Evolutionary conservation across 805 yeast genomes (phyloP).

Genomic region (Hanseniaspora lachancei): DNA sequence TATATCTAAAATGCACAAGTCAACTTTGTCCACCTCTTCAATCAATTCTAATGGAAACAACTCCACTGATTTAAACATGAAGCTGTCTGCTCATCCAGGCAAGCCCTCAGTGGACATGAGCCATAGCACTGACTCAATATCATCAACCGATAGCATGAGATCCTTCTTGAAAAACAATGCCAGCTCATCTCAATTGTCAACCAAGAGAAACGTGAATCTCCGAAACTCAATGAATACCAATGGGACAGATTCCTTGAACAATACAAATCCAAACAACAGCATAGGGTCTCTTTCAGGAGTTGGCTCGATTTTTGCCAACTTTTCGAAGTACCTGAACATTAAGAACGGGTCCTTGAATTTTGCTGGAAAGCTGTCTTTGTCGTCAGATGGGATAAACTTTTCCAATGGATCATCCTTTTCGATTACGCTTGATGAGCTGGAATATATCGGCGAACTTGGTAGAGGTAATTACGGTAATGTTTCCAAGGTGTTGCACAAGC

Average conservation of each 20-base stretch:
- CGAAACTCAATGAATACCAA: background rate
- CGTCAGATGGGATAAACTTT: conserved; percentile 84
- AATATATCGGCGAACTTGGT: conserved; percentile 77
- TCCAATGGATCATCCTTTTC: conserved; percentile 76
- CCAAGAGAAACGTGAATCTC: background rate
- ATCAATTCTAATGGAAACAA: background rate
- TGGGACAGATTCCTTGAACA: conserved; percentile 13
- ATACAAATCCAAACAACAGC: conserved; percentile 9
- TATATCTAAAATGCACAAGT: conserved; percentile 8
- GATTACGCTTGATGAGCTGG: conserved; percentile 72
- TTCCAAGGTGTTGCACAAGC: conserved; percentile 80
- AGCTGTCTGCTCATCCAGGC: background rate
- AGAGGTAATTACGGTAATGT: conserved; percentile 96
- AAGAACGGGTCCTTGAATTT: conserved; percentile 85
- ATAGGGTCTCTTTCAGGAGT: conserved; percentile 13
- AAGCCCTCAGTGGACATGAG: background rate
- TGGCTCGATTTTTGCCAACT: conserved; percentile 53
- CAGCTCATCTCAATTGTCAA: background rate
- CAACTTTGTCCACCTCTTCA: background rate
- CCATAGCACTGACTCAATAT: conserved; percentile 5
- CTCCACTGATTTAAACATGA: background rate
- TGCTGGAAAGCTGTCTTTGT: conserved; percentile 84
- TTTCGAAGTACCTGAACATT: conserved; percentile 77
- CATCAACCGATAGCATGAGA: conserved; percentile 2
- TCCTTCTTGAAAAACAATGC: background rate